phyloP scores from a whole-genome alignment of 2,329 filamentous ascomycete species.

The Sphaerulina vaccinii region DNA sequence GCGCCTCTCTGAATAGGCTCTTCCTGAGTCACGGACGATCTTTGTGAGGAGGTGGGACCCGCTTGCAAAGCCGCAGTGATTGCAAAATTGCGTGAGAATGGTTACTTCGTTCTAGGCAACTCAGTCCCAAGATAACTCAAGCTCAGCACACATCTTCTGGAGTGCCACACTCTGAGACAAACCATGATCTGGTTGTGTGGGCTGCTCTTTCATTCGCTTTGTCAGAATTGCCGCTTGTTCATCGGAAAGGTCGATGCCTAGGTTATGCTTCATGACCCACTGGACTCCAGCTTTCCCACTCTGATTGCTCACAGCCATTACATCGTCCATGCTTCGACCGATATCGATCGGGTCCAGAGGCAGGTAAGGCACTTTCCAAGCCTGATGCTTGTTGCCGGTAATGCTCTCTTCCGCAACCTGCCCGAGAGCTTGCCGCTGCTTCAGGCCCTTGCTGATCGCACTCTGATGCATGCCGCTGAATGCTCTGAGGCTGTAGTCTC shows the following conservation, averaged over 20 bases:
- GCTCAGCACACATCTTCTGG: no score
- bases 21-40: no score
- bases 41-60: no score
- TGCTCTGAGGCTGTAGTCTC: constrained; percentile 84
- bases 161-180: no score
- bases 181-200: no score
- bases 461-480: constrained; percentile 94
- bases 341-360: constrained; percentile 8
- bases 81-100: no score
- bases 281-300: constrained; percentile 8
- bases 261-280: background rate
- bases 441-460: constrained; percentile 90
- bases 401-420: background rate
- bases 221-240: no score
- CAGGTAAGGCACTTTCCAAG: background rate
- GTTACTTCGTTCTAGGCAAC: no score
- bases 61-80: no score
- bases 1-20: no score
- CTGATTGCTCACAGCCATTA: constrained; percentile 8
- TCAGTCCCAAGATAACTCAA: no score
- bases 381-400: background rate
- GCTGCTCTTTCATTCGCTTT: no score
- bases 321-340: background rate
- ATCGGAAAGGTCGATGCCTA: background rate
- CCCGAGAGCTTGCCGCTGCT: constrained; percentile 33